Conservation (phyloP, 176 grass and related monocot species). For the Puccinellia tenuiflora region DNA sequence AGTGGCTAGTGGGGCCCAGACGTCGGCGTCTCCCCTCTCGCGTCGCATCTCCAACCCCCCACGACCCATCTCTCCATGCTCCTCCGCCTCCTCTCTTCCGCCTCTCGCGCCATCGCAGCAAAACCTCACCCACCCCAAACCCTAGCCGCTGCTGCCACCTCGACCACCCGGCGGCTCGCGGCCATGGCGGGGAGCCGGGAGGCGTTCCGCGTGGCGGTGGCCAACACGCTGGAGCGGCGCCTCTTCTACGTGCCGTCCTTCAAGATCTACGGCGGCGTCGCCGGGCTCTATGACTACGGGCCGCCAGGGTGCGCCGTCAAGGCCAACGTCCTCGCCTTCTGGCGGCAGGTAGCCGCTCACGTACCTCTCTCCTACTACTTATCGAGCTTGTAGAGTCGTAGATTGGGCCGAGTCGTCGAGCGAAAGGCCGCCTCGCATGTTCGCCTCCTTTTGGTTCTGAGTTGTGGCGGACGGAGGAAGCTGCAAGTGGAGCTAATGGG, state of each 20-base stretch:
- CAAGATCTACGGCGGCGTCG: constrained; percentile 95
- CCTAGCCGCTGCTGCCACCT: background rate
- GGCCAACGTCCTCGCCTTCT: constrained; percentile 79
- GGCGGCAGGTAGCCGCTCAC: constrained; percentile 55
- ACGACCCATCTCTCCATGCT: constrained; percentile 12
- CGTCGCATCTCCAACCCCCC: background rate
- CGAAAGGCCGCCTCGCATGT: background rate
- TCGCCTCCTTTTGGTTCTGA: background rate
- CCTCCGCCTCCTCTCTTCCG: constrained; percentile 24
- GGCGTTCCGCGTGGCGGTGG: constrained; percentile 63
- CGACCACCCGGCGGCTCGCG: background rate
- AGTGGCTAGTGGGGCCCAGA: constrained; percentile 18
- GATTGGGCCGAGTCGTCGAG: background rate
- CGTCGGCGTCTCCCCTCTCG: background rate
- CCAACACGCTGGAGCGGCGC: constrained; percentile 78
- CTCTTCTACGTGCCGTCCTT: constrained; percentile 88
- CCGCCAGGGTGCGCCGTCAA: constrained; percentile 81
- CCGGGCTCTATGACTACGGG: constrained; percentile 84
- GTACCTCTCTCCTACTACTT: background rate
- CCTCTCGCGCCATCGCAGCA: constrained; percentile 23
- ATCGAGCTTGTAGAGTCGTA: background rate
- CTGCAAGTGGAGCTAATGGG: background rate
- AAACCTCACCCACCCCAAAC: constrained; percentile 37
- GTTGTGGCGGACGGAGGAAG: background rate
- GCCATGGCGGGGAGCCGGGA: constrained; percentile 45